Conservation (phyloP, 2,329 filamentous ascomycete species). For the Talaromyces sp. region DNA sequence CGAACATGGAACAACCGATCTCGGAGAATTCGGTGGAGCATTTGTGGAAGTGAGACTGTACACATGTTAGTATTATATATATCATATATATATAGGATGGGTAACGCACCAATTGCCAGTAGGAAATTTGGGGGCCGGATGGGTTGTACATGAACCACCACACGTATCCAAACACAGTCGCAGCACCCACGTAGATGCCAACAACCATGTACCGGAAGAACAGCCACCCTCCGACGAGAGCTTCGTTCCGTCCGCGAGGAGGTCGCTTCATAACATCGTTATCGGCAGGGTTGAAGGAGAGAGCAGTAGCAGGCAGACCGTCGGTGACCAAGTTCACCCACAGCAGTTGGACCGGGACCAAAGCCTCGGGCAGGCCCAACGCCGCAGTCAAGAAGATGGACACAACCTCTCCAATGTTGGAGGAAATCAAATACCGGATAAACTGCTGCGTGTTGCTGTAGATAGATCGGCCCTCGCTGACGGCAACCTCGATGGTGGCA, state of each 20-base stretch:
- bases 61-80: not conserved
- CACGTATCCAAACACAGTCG: constrained; percentile 95
- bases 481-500: constrained; percentile 90
- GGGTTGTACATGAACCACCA: constrained; percentile 99
- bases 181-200: constrained; percentile 87
- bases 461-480: constrained; percentile 95
- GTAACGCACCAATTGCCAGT: constrained; percentile 67
- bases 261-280: constrained; percentile 94
- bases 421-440: constrained; percentile 97
- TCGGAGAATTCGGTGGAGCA: constrained; percentile 82
- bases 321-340: constrained; percentile 99
- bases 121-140: constrained; percentile 83
- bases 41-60: constrained; percentile 77
- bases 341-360: constrained; percentile 93
- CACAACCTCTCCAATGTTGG: constrained; percentile 98
- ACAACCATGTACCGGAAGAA: constrained; percentile 98
- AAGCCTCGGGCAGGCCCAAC: constrained; percentile 92
- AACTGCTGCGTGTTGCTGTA: constrained; percentile 99
- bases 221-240: constrained; percentile 89
- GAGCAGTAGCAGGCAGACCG: constrained; percentile 88
- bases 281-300: constrained; percentile 98
- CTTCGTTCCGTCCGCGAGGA: constrained; percentile 86
- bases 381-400: constrained; percentile 98
- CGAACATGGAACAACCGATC: constrained; percentile 90
- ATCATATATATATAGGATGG: too few relatives aligned